Percentiles rank a stretch among this genome's conserved stretches.
Conservation (phyloP, 768 basidiomycete genomes). For the Pleurotus ostreatus region DNA sequence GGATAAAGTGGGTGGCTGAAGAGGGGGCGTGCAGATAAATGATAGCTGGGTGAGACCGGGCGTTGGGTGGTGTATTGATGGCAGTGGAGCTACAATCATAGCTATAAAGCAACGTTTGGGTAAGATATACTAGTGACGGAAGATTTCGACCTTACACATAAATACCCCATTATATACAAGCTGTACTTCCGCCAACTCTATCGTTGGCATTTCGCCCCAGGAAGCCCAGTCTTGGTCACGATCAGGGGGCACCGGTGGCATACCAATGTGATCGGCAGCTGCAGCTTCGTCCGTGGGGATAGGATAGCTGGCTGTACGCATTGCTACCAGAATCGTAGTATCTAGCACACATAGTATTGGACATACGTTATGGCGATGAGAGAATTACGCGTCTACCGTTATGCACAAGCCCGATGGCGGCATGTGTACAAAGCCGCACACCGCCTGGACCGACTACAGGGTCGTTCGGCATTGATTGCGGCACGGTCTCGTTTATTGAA, state of each 20-base stretch:
- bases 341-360: constrained; percentile 30
- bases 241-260: constrained; percentile 19
- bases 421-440: constrained; percentile 46
- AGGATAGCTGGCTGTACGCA: constrained; percentile 52
- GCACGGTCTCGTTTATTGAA: constrained; percentile 29
- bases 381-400: constrained; percentile 36
- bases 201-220: constrained; percentile 54
- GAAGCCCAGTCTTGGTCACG: constrained; percentile 41
- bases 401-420: constrained; percentile 58
- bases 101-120: constrained; percentile 23
- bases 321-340: constrained; percentile 56
- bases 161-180: constrained; percentile 40
- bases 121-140: not conserved
- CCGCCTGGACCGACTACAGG: constrained; percentile 30
- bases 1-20: constrained; percentile 9
- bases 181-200: constrained; percentile 60
- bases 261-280: constrained; percentile 30
- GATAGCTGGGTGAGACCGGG: constrained; percentile 37
- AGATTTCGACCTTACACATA: constrained; percentile 33
- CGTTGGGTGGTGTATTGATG: constrained; percentile 35
- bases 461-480: constrained; percentile 20
- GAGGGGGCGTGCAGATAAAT: constrained; percentile 40
- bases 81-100: constrained; percentile 38
- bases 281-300: constrained; percentile 16
- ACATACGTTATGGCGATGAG: not conserved